Evolutionary conservation across 106 monocot genomes (phyloP), one percentile per base, ranked within the genome.

Genomic region (Dendrobium officinale): DNA sequence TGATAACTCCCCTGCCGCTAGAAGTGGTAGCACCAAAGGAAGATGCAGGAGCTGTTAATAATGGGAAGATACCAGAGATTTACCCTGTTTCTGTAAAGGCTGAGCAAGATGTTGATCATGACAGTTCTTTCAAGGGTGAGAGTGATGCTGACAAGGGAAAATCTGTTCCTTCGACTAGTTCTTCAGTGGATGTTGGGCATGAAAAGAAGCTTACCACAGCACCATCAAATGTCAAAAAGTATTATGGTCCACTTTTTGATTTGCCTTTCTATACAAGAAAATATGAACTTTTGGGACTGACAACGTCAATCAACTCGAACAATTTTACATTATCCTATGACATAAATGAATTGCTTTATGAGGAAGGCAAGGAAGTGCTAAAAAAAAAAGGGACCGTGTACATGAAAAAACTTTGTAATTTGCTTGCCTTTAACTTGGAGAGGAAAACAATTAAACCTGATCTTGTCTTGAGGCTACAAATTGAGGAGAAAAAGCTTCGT

Each of bases 241-340:
- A 87, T 78, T 82, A 89, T 84, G 99, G 93, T 2, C 99, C 99
- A 22, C 85, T 99, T 75, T 99, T 95, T 88, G 99, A 99, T 87
- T 99, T 99, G 80, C 92, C 95, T 76, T 93, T 73, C 81, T 99
- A 89, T 83, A 93, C 87, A 15, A 89, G 91, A 66, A 95, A 88
- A 49, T 81, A 81, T 81, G 95, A 99, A 55, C 75, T 89, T 15
- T 88, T 85, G 68, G 85, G 83, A 13, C 80, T 81, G 74, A 67
- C 81, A 61, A 54, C 82, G 17, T 44, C 83, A 77, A 95, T 85
- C 80, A 82, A 83, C 66, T 83, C 80, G 3, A 86, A 80, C 81
- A 92, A 88, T 85, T 86, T 99, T 55, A 75, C 66, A 51, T 87
- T 99, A 75, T 70, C 88, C 68, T 95, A 93, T 80, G 91, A 99